Base-by-base conservation (phyloP, 2,329 filamentous ascomycete genomes). In the Saccharata proteae region DNA sequence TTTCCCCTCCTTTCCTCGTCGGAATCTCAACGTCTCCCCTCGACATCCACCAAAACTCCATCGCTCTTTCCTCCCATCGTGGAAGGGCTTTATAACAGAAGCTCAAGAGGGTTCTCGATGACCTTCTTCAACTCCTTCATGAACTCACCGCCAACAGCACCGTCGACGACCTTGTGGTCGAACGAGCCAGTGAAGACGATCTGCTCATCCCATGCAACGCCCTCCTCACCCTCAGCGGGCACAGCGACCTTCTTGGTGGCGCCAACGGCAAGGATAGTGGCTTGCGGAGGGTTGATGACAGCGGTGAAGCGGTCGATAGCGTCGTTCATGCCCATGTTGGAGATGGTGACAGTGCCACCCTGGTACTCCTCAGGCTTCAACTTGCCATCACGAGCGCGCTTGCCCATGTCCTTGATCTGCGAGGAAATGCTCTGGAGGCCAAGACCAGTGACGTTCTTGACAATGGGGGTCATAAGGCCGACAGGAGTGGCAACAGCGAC, bases 361-460 rank as follows among this genome's bases (percentile, higher is more conserved):
- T 94, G 88, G 76, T 93, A 98, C 65, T 98, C 86, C 61, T 98
- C 88, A 28, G 90, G 90, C 79, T 96, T 96, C 49, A 98, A 80
- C 77, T 96, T 98, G 65, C 83, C 82, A 47, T 96, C 90, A 40
- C 85, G 77, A 40, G 90, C 90, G 57, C 84, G 83, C 76, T 93
- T 93, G 55, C 86, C 86, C 34, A 98, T 81, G 54, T 93, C 85
- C 71, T 96, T 96, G 66, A 98, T 79, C 58, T 82, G 71, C 50
- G 70, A 62, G 33, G 85, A 93, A 64, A 98, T 94, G 55, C 73
- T 72, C 61, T 85, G 74, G 36, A 98, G 80, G 40, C 90, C 90
- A 47, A 84, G 81, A 48, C 67, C 74, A 58, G 88, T 82, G 39
- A 88, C 90, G 46, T 78, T 79, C 61, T 80, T 86, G 51, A 98